Conservation (phyloP, 2,329 filamentous ascomycete species). For the Curvularia spicifera region DNA sequence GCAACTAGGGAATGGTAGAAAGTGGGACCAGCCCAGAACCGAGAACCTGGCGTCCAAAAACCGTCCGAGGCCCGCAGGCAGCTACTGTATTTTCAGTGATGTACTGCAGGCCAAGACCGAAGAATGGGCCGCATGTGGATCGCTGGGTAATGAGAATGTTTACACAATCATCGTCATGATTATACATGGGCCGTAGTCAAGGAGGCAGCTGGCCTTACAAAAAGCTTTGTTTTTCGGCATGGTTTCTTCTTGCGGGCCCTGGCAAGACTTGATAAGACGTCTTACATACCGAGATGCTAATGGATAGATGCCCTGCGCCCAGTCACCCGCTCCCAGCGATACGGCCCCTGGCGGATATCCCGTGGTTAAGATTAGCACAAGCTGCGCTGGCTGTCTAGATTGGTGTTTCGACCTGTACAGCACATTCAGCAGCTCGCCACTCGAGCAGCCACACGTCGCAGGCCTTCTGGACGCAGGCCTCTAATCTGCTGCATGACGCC, state of each 20-base stretch:
- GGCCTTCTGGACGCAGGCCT: slow-evolving; percentile 5
- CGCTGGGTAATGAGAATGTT: neutral
- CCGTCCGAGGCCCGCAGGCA: neutral
- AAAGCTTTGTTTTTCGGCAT: slow-evolving; percentile 1
- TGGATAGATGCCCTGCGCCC: neutral
- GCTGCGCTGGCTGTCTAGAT: neutral
- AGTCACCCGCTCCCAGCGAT: slow-evolving; percentile 5
- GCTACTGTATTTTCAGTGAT: slow-evolving; percentile 2
- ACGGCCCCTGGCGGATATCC: slow-evolving; percentile 12
- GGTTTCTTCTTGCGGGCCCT: neutral
- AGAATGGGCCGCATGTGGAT: slow-evolving; percentile 1
- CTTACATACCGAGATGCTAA: neutral
- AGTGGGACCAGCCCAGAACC: slow-evolving; percentile 8
- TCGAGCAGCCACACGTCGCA: slow-evolving; percentile 16
- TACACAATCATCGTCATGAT: neutral
- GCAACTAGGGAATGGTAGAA: slow-evolving; percentile 4
- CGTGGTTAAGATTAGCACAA: slow-evolving; percentile 13
- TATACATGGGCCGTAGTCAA: neutral
- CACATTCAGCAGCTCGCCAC: slow-evolving; percentile 17
- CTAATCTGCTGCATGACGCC: slow-evolving; percentile 10
- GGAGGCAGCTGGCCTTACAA: neutral
- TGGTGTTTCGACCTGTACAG: slow-evolving; percentile 6
- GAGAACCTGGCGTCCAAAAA: slow-evolving; percentile 5
- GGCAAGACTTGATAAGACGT: slow-evolving; percentile 2
- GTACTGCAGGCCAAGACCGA: slow-evolving; percentile 7